Evolutionary conservation across 2,329 filamentous ascomycete species (phyloP), one percentile per base, ranked within the genome.

Genomic region (Colletotrichum horii): DNA sequence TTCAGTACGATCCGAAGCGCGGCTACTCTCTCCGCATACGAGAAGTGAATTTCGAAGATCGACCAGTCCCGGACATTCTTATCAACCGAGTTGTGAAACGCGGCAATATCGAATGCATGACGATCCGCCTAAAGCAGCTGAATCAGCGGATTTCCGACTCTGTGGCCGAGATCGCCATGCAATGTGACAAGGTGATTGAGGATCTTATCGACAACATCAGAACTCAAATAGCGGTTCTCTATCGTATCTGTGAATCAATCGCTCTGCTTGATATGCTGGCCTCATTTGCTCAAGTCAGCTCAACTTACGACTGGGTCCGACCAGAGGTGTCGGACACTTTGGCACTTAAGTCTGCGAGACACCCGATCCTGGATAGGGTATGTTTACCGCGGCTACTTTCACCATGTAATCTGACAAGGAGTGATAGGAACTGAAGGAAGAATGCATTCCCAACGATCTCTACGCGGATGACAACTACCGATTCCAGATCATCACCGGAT

Each of bases 401-500:
- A 14, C 30, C 19, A 52, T n/a, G 43, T 6, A 16, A 6, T 2
- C 68, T 48, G 8, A 12, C 16, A 4, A 61, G 7, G 1, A 5
- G 3, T 26, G 16, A 26, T 7, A 60, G 64, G 67, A 1, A 19
- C 19, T 34, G 8, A 43, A 28, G 16, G 90, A 89, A 61, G 92
- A 91, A 26, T 98, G 94, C 81, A 88, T 98, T 5, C 94, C 97
- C 0, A 98, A 98, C 78, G 96, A 98, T 80, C 94, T 96, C 32
- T 98, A 96, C 80, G 94, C 95, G 4, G 94, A 93, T 0, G 90
- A 94, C 38, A 93, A 96, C 76, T 92, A 93, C 43, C 92, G 96
- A 2, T 98, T 98, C 80, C 96, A 98, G 78, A 94, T 98, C 76
- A 93, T 99, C 77, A 98, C 96, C 0, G 96, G 97, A 5, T 97